A percentile compares a stretch with the other conserved stretches of the same genome.
Evolutionary conservation across 306 rosid genomes (phyloP).

Genomic region (Gillenia trifoliata): DNA sequence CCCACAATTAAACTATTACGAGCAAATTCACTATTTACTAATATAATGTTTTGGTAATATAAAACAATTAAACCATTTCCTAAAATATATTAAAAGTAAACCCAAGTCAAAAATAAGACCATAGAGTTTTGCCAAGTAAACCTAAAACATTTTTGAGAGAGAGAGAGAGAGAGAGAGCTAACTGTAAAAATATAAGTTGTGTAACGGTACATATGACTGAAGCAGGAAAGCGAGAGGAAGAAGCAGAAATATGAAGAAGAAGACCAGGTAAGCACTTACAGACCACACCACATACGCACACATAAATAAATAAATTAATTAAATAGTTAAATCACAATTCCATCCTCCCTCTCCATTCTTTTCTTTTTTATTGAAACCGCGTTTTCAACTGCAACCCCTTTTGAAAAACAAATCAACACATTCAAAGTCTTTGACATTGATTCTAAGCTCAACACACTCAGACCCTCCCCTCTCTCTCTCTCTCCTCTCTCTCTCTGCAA

Average conservation of each 20-base stretch:
- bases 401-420: background rate
- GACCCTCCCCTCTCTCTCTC: background rate
- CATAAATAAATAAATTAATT: background rate
- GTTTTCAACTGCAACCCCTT: slow-evolving; percentile 38
- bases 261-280: slow-evolving; percentile 12
- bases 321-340: background rate
- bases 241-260: slow-evolving; percentile 4
- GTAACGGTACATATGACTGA: background rate
- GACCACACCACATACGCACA: background rate
- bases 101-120: background rate
- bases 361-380: slow-evolving; percentile 49
- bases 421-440: slow-evolving; percentile 33
- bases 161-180: background rate
- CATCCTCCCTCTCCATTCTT: background rate
- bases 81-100: background rate
- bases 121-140: background rate
- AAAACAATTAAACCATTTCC: background rate
- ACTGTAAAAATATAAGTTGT: background rate
- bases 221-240: slow-evolving; percentile 4
- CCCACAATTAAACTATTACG: no score
- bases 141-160: background rate
- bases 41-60: background rate
- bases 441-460: slow-evolving; percentile 23
- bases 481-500: background rate
- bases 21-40: no score